Percentiles rank a stretch among this genome's conserved stretches.
These are phyloP conservation scores for Parasarocladium wereldwijsianum DNA, from an alignment of 2,329 filamentous ascomycete genomes.

Conservation along the genomic window DNA sequence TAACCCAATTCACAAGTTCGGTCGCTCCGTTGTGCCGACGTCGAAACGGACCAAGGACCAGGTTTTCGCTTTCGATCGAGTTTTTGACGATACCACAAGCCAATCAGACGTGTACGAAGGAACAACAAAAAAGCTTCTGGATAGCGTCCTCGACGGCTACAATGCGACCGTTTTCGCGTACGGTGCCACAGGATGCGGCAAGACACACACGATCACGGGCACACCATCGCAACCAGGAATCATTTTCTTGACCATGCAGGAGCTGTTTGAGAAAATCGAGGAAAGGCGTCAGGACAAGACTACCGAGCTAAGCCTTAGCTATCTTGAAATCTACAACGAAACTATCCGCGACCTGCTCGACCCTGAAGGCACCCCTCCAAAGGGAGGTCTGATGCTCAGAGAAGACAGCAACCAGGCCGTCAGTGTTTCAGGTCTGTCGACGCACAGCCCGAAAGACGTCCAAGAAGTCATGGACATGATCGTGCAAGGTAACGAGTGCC, in stretches of 20 bases:
- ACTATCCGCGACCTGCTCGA: slow-evolving; percentile 90
- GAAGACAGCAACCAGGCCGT: slow-evolving; percentile 92
- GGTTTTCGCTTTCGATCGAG: slow-evolving; percentile 89
- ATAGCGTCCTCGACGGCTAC: slow-evolving; percentile 92
- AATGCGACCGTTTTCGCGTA: slow-evolving; percentile 99
- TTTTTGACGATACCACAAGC: slow-evolving; percentile 89
- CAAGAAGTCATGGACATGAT: slow-evolving; percentile 99
- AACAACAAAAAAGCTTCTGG: slow-evolving; percentile 77
- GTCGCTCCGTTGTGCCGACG: slow-evolving; percentile 61
- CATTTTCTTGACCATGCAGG: slow-evolving; percentile 98
- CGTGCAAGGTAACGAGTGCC: slow-evolving; percentile 81
- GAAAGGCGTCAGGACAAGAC: slow-evolving; percentile 75
- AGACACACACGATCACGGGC: slow-evolving; percentile 94
- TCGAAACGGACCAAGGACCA: slow-evolving; percentile 95
- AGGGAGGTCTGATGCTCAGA: slow-evolving; percentile 75
- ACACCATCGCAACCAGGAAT: slow-evolving; percentile 88
- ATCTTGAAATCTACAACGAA: slow-evolving; percentile 98
- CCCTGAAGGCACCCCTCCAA: slow-evolving; percentile 69
- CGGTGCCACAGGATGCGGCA: slow-evolving; percentile 92
- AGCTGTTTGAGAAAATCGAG: slow-evolving; percentile 90
- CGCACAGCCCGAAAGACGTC: slow-evolving; percentile 80
- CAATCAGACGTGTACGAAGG: slow-evolving; percentile 92
- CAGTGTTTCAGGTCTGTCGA: slow-evolving; percentile 79
- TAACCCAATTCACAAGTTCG: slow-evolving; percentile 78
- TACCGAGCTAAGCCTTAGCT: slow-evolving; percentile 83